These are phyloP conservation scores for Boletellus sp. DNA, from an alignment of 768 basidiomycete species.

Conservation along the genomic window DNA sequence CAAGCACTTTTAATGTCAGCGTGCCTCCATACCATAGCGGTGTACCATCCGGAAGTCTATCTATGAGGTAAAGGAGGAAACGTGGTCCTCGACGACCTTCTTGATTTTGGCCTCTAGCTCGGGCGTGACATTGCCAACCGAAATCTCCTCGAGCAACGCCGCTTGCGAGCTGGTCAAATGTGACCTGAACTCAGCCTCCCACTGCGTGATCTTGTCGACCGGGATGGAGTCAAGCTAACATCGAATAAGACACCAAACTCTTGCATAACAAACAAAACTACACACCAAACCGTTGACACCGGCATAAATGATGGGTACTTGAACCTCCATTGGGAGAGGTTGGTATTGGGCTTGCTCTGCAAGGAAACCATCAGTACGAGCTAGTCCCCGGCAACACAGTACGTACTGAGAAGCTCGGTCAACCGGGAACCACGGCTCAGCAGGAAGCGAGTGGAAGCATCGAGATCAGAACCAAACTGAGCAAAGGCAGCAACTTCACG, in stretches of 20 bases:
- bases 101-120: constrained; percentile 94
- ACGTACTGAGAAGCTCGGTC: constrained; percentile 88
- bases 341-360: constrained; percentile 98
- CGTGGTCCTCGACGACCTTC: constrained; percentile 90
- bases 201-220: constrained; percentile 89
- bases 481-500: constrained; percentile 99
- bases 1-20: constrained; percentile 20
- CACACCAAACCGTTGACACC: constrained; percentile 97
- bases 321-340: constrained; percentile 89
- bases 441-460: constrained; percentile 98
- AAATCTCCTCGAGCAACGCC: constrained; percentile 79
- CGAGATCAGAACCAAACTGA: constrained; percentile 99
- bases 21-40: constrained; percentile 13
- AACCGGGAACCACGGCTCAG: constrained; percentile 97
- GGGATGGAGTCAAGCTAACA: constrained; percentile 86
- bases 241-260: neutral
- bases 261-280: constrained; percentile 11
- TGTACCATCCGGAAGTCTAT: constrained; percentile 15
- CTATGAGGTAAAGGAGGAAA: constrained; percentile 71
- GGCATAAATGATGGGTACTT: constrained; percentile 98
- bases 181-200: constrained; percentile 90
- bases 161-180: constrained; percentile 75
- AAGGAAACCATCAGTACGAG: constrained; percentile 12
- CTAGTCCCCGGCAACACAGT: neutral
- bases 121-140: constrained; percentile 76